phyloP scores from a whole-genome alignment of 176 grass and related monocot genomes.

The Musa acuminata region DNA sequence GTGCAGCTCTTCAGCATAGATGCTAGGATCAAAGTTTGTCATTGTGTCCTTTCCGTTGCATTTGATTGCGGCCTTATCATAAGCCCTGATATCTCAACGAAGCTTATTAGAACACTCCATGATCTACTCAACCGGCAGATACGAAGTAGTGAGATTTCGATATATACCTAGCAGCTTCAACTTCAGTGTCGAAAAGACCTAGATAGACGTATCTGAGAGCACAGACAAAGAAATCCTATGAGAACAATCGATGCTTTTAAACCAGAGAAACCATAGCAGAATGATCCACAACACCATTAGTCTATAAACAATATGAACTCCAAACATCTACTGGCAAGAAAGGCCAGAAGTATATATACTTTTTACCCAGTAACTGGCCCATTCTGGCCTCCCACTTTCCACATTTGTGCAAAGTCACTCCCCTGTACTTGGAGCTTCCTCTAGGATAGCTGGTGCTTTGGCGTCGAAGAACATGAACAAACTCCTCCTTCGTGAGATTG shows the following conservation, averaged over 20 bases:
- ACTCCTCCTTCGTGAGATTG: constrained; percentile 18
- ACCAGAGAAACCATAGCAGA: neutral
- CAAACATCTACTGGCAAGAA: neutral
- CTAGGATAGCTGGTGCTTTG: constrained; percentile 13
- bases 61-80: constrained; percentile 19
- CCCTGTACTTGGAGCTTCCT: constrained; percentile 16
- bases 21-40: constrained; percentile 15
- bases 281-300: no score
- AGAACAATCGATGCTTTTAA: neutral
- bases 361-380: constrained; percentile 19
- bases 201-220: constrained; percentile 11
- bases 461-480: constrained; percentile 16
- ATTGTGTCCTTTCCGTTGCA: constrained; percentile 11
- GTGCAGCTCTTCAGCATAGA: neutral
- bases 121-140: neutral
- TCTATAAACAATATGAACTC: neutral
- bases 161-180: constrained; percentile 8
- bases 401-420: constrained; percentile 21
- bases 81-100: constrained; percentile 4
- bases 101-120: neutral
- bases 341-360: neutral
- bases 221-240: neutral
- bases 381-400: constrained; percentile 22
- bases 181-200: constrained; percentile 13
- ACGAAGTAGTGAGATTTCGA: neutral